Evolutionary conservation across 805 yeast genomes (phyloP).

Genomic region (Lipomyces yamanashiensis): DNA sequence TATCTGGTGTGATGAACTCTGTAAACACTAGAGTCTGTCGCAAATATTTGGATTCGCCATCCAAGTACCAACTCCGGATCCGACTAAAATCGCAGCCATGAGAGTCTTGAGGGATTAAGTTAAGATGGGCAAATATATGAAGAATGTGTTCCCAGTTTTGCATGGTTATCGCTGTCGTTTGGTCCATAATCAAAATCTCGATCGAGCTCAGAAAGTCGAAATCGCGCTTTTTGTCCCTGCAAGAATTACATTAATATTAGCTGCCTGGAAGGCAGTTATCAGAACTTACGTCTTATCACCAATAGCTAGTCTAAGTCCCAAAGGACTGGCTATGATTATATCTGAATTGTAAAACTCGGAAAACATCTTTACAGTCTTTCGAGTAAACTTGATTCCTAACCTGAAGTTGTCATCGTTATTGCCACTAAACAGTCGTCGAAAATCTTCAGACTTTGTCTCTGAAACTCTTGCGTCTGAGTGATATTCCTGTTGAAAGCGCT

Average conservation of each 20-base stretch:
- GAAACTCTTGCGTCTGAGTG: constrained; percentile 56
- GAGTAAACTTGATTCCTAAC: constrained; percentile 85
- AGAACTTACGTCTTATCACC: constrained; percentile 56
- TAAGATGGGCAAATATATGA: constrained; percentile 68
- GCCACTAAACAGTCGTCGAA: constrained; percentile 78
- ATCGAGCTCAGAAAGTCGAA: constrained; percentile 87
- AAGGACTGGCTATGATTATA: constrained; percentile 85
- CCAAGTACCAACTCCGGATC: constrained; percentile 89
- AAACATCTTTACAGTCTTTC: constrained; percentile 83
- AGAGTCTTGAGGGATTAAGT: constrained; percentile 75
- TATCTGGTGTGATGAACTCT: constrained; percentile 79
- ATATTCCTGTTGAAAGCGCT: constrained; percentile 75
- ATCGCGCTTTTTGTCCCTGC: constrained; percentile 57
- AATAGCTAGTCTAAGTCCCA: constrained; percentile 80
- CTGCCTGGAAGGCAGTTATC: constrained; percentile 11
- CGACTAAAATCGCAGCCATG: constrained; percentile 89
- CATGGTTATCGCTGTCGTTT: constrained; percentile 82
- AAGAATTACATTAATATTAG: constrained; percentile 2
- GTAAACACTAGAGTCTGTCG: constrained; percentile 80
- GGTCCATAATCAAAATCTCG: constrained; percentile 79
- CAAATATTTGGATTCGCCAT: constrained; percentile 72
- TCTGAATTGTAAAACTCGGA: constrained; percentile 85
- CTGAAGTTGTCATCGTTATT: constrained; percentile 91
- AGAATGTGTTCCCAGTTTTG: constrained; percentile 89
- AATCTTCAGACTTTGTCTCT: constrained; percentile 77